A percentile compares a stretch with the other conserved stretches of the same genome.
Conservation (phyloP, 208 protist genomes). For the Tritrichomonas musculus region DNA sequence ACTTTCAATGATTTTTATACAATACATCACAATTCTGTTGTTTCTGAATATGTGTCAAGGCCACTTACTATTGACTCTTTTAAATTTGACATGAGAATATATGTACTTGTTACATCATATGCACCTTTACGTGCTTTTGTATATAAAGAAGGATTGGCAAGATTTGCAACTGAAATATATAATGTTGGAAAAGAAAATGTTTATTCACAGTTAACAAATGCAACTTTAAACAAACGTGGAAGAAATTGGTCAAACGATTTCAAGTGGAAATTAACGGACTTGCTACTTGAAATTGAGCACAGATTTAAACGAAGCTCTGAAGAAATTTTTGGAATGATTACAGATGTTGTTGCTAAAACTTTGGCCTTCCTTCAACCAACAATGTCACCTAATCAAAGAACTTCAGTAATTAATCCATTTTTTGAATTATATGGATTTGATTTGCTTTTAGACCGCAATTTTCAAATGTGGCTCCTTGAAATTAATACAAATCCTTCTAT, state of each 20-base stretch:
- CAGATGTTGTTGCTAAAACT: background rate
- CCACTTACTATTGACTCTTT: slow-evolving; percentile 43
- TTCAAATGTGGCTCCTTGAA: slow-evolving; percentile 40
- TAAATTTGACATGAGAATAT: slow-evolving; percentile 50
- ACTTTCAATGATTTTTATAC: slow-evolving; percentile 6
- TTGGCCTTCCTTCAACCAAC: background rate
- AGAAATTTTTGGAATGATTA: background rate
- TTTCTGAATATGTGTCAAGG: slow-evolving; percentile 43
- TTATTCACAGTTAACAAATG: background rate
- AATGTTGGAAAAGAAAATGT: background rate
- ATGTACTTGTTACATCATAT: slow-evolving; percentile 43
- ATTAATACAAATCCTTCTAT: slow-evolving; percentile 29
- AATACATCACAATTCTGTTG: background rate
- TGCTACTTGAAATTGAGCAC: background rate
- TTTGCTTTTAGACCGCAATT: slow-evolving; percentile 30
- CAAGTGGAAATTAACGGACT: background rate
- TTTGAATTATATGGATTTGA: slow-evolving; percentile 42
- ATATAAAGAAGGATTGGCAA: slow-evolving; percentile 36
- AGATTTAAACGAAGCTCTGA: background rate
- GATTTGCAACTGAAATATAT: slow-evolving; percentile 43
- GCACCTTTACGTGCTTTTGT: slow-evolving; percentile 47
- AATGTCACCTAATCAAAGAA: background rate
- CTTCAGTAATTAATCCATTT: background rate
- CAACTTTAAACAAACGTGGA: background rate
- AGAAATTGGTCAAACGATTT: background rate